A percentile compares a stretch with the other conserved stretches of the same genome.
phyloP scores from a whole-genome alignment of 2,329 filamentous ascomycete species.

The Neoarthrinium moseri region DNA sequence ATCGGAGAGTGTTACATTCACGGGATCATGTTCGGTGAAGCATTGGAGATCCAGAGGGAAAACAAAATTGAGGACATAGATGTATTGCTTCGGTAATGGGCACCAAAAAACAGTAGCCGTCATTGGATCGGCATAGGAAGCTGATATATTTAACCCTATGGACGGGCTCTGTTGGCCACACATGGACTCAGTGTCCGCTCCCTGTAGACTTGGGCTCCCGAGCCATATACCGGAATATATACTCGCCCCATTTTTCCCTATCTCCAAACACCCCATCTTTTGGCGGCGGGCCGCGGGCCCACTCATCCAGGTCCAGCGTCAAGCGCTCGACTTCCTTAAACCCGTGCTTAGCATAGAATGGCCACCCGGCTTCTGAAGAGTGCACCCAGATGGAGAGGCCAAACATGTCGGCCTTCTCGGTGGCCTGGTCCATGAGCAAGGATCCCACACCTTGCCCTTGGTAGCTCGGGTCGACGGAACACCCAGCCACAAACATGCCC shows the following conservation, averaged over 20 bases:
- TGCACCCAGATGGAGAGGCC: conserved; percentile 33
- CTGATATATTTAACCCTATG: no score
- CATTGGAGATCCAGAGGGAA: not conserved
- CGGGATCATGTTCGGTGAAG: not conserved
- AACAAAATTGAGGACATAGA: no score
- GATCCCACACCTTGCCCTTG: conserved; percentile 32
- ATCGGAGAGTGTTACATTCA: not conserved
- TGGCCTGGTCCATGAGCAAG: conserved; percentile 31
- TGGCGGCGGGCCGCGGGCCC: conserved; percentile 2
- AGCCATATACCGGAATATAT: conserved; percentile 5
- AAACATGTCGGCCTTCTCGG: conserved; percentile 24
- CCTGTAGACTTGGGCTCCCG: no score
- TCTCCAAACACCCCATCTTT: not conserved
- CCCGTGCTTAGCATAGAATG: conserved; percentile 27
- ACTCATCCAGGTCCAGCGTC: conserved; percentile 10
- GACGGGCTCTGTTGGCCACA: no score
- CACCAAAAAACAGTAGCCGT: no score
- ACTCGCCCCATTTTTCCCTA: not conserved
- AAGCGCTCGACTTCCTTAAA: conserved; percentile 14
- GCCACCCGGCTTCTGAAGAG: conserved; percentile 29
- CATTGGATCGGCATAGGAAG: no score
- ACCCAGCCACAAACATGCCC: conserved; percentile 33
- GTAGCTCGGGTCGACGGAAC: conserved; percentile 28
- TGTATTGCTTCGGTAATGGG: no score
- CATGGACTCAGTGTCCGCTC: no score